Percentiles rank a stretch among this genome's conserved stretches.
Conservation (phyloP, 1,284 basidiomycete species). For the Neolentinus lepideus region DNA sequence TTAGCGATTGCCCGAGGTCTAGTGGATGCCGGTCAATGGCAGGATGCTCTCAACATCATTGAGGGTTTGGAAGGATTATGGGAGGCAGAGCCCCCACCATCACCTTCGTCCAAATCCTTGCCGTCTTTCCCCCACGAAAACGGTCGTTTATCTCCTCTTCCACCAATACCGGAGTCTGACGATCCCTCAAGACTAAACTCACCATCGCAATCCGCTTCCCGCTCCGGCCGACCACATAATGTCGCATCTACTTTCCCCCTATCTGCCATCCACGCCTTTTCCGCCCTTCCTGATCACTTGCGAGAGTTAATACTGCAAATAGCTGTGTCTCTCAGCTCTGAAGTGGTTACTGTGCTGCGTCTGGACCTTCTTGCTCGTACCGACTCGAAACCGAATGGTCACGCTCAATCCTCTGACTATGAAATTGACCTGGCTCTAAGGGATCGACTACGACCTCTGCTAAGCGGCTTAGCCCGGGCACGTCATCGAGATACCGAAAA, state of each 20-base stretch:
- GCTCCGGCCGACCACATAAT: slow-evolving; percentile 1
- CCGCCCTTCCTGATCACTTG: slow-evolving; percentile 64
- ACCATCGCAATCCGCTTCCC: slow-evolving; percentile 15
- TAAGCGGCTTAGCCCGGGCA: slow-evolving; percentile 73
- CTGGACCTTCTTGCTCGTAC: slow-evolving; percentile 59
- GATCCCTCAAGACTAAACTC: slow-evolving; percentile 8
- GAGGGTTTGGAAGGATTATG: slow-evolving; percentile 71
- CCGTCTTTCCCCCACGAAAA: slow-evolving; percentile 7
- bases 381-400: slow-evolving; percentile 14
- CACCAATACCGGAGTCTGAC: slow-evolving; percentile 23
- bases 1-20: slow-evolving; percentile 62
- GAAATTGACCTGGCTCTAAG: slow-evolving; percentile 34
- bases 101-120: background rate
- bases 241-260: slow-evolving; percentile 27
- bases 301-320: slow-evolving; percentile 64
- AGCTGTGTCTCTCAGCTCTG: slow-evolving; percentile 69
- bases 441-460: slow-evolving; percentile 61
- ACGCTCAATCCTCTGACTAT: slow-evolving; percentile 18
- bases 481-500: slow-evolving; percentile 56
- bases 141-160: slow-evolving; percentile 13
- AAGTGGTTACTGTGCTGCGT: slow-evolving; percentile 67
- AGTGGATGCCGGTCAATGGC: slow-evolving; percentile 80
- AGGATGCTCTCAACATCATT: slow-evolving; percentile 71
- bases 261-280: slow-evolving; percentile 63
- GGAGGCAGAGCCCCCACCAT: slow-evolving; percentile 22